A percentile compares a stretch with the other conserved stretches of the same genome.
Conservation (phyloP, 352 stramenopile species). For the Pelagophyceae sp. region DNA sequence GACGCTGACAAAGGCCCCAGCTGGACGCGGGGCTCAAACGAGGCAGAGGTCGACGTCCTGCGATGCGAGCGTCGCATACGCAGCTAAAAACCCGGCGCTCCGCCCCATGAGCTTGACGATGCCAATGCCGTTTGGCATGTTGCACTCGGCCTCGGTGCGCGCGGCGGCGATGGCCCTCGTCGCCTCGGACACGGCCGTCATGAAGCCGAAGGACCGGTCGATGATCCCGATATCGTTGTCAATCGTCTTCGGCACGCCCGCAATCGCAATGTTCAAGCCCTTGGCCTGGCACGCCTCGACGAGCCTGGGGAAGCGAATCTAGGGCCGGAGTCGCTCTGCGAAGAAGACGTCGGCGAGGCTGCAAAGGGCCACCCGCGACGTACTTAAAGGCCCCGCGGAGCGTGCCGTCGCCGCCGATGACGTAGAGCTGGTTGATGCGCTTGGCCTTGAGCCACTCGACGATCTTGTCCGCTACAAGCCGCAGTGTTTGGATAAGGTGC, state of each 20-base stretch:
- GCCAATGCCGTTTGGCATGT: conserved; percentile 89
- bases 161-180: conserved; percentile 72
- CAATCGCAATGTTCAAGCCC: conserved; percentile 79
- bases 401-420: conserved; percentile 94
- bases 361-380: no score
- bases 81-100: conserved; percentile 90
- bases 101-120: conserved; percentile 98
- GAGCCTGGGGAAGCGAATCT: conserved; percentile 36
- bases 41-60: conserved; percentile 96
- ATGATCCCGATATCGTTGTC: conserved; percentile 98
- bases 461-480: conserved; percentile 93
- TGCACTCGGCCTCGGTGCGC: conserved; percentile 80
- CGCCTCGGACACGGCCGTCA: conserved; percentile 88
- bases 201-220: conserved; percentile 95
- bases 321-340: no score
- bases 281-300: conserved; percentile 56
- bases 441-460: conserved; percentile 75
- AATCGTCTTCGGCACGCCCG: conserved; percentile 96
- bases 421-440: conserved; percentile 85
- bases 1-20: no score
- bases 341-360: no score
- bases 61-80: conserved; percentile 87
- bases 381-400: conserved; percentile 81
- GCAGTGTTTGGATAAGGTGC: no score
- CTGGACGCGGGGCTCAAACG: no score